Evolutionary conservation across 352 stramenopile genomes (phyloP).

Genomic region (Globisporangium nagaii): DNA sequence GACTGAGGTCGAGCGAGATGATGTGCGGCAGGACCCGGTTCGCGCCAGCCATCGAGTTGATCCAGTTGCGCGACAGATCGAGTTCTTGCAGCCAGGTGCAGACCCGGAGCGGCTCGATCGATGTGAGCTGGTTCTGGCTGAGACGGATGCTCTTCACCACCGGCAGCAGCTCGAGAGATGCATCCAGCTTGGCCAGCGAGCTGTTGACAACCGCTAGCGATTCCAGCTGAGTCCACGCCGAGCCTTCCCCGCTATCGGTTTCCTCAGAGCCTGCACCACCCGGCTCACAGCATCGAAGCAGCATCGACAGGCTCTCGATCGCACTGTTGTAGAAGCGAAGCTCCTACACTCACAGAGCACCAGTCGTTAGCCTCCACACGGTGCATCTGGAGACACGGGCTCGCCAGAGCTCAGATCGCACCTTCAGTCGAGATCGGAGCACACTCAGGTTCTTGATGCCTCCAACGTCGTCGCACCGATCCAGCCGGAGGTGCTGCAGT

Average conservation of each 20-base stretch:
- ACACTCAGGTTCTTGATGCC: slow-evolving; percentile 4
- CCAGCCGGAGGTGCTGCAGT: slow-evolving; percentile 12
- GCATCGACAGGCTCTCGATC: neutral
- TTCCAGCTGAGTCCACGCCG: slow-evolving; percentile 14
- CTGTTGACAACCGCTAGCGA: slow-evolving; percentile 13
- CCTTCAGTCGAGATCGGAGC: slow-evolving; percentile 11
- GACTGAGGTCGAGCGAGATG: slow-evolving; percentile 11
- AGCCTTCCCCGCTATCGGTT: neutral
- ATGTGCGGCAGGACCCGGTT: slow-evolving; percentile 8
- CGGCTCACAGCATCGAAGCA: neutral
- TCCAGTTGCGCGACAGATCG: slow-evolving; percentile 9
- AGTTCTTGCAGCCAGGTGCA: slow-evolving; percentile 7
- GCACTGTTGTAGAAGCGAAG: slow-evolving; percentile 10
- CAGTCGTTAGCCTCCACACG: no score
- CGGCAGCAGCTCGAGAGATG: slow-evolving; percentile 10
- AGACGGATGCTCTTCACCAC: slow-evolving; percentile 6
- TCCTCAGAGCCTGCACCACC: neutral
- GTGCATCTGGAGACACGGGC: no score
- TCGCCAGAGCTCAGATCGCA: neutral
- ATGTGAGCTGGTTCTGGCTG: slow-evolving; percentile 9
- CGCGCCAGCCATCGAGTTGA: slow-evolving; percentile 9
- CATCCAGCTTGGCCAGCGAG: slow-evolving; percentile 8
- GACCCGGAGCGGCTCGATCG: neutral
- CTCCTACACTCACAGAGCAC: neutral
- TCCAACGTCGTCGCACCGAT: neutral